Evolutionary conservation across 352 stramenopile species (phyloP), one percentile per base, ranked within the genome.

Genomic region (Globisporangium nodosum): DNA sequence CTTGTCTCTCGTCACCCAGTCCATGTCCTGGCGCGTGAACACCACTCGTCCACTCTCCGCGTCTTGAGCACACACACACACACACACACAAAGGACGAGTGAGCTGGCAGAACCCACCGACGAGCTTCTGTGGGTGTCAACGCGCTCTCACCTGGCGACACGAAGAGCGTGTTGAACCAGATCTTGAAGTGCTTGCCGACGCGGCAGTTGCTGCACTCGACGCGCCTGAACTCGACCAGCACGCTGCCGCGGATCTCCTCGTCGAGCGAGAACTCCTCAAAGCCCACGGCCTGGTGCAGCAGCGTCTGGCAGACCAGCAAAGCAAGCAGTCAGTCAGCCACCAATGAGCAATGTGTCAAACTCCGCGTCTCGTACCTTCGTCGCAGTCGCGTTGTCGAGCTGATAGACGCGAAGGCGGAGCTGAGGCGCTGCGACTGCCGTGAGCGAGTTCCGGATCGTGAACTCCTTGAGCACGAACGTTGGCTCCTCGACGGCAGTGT

Each of bases 111-210:
- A 27, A 27, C 24, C 1, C 24, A 27, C 24, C 24, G 24, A 27
- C 24, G 24, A 27, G 24, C 24, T 27, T 27, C 24, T 27, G 24
- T 27, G 24, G 1, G 24, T 27, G 24, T 27, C 33, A 13, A 39
- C 33, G 7, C 33, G 33, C 33, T 39, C 39, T 43, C 33, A 81
- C 71, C 61, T 53, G 63, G 64, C 2, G 50, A 18, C 55, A 81
- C 58, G 40, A 85, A 81, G 31, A 73, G 66, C 9, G 81, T 87
- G 66, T 85, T 77, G 64, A 90, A 88, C 81, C 81, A 90, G 27
- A 88, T 56, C 54, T 85, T 87, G 49, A 90, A 86, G 58, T 90
- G 69, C 37, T 87, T 87, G n/a, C 63, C 63, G 35, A 67, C 52
- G 55, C 81, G 65, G 51, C 73, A 86, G 33, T 76, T 66, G 18